Conservation (phyloP, 2,329 filamentous ascomycete species). For the Exophiala spinifera region DNA sequence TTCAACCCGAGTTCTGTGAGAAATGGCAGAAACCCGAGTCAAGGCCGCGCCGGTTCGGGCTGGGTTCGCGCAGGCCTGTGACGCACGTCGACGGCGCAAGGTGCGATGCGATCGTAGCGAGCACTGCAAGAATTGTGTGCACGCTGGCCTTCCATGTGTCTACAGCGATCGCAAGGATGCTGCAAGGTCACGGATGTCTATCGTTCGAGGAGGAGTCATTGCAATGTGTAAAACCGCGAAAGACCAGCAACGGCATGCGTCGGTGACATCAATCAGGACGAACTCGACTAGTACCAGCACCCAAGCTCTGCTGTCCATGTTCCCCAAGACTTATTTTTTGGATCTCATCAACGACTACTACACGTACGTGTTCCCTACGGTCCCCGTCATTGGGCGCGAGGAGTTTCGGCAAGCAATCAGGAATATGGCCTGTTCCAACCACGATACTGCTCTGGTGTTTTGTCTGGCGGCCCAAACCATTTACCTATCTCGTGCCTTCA, state of each 20-base stretch:
- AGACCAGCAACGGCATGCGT: no score
- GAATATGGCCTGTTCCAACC: slow-evolving; percentile 39
- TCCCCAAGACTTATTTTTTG: neutral
- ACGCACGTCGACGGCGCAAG: slow-evolving; percentile 48
- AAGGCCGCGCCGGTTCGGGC: no score
- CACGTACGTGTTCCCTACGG: slow-evolving; percentile 46
- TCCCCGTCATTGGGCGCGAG: slow-evolving; percentile 44
- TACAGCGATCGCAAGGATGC: neutral
- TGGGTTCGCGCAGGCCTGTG: slow-evolving; percentile 35
- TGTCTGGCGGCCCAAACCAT: slow-evolving; percentile 47
- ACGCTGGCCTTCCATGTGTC: slow-evolving; percentile 43
- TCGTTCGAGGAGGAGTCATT: no score
- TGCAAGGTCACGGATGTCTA: no score
- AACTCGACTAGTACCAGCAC: slow-evolving; percentile 38
- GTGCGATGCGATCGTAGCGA: slow-evolving; percentile 30
- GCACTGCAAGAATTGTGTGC: slow-evolving; percentile 43
- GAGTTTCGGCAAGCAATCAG: slow-evolving; percentile 34
- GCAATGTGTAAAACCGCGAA: no score
- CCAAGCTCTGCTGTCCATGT: slow-evolving; percentile 3
- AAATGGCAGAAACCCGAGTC: no score
- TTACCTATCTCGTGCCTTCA: slow-evolving; percentile 36
- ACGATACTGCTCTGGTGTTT: slow-evolving; percentile 44
- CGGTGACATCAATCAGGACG: neutral
- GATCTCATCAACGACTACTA: slow-evolving; percentile 37
- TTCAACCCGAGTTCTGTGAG: no score